Base-by-base conservation (phyloP, 1,284 basidiomycete species). In the Marasmius tenuissimus region DNA sequence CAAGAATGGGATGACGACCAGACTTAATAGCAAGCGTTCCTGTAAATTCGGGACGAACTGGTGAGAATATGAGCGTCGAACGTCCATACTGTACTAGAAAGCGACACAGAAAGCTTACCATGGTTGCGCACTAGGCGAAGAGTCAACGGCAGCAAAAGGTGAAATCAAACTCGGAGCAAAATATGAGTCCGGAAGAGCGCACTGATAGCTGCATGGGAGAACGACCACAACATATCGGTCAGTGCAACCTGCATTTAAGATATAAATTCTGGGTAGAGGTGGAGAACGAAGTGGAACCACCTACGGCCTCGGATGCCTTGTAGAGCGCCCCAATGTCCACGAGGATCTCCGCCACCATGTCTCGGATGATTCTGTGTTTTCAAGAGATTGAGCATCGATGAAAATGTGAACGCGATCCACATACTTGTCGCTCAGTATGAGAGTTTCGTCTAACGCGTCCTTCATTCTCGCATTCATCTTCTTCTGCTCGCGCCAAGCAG, bases 1-100 rank as follows among this genome's bases (percentile, higher is more conserved):
- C 94, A 12, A 97, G 81, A 7, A 97, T 85, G 0, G 94, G 93
- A 73, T 96, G 94, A 8, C 91, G 83, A 1, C 94, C 93, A 0
- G 86, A 84, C 71, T 94, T 94, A 71, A 97, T 89, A 14, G 93
- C 94, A 5, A 97, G 76, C 0, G 91, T 93, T 1, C 87, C 90
- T 2, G 89, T 92, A 68, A 95, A 96, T 69, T 94, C 92, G 0
- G 95, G 95, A 2, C 94, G 90, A 12, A 91, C 94, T 96, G 39
- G 9, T 11, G 55, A 16, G 33, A 40, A 33, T 34, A 14, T 45
- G 40, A 16, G 6, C 14, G 45, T n/a, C 22, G 33, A 58, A 34
- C 12, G 35, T 10, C 39, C 20, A 18, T 47, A 53, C 16, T 16
- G 16, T 35, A 58, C 50, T 0, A 35, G 16, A 20, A 8, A 33